Conservation (phyloP, 441 rosid species). For the Gossypium schwendimanii region DNA sequence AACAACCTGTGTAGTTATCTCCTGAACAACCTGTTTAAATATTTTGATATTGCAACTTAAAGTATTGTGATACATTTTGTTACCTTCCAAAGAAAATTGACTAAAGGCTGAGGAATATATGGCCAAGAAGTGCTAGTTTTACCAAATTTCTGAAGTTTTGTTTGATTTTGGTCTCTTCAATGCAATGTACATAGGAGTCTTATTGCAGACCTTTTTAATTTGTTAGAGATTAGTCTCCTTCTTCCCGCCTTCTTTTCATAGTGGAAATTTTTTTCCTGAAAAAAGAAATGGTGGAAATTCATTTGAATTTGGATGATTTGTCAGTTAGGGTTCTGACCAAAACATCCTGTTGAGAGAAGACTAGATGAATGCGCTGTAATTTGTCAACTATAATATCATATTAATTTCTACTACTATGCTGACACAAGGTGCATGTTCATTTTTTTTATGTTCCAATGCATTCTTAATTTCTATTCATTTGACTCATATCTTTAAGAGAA, state of each 20-base stretch:
- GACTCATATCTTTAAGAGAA: background rate
- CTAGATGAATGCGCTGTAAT: background rate
- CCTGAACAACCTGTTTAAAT: background rate
- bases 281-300: background rate
- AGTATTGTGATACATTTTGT: background rate
- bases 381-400: background rate
- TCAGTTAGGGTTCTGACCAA: background rate
- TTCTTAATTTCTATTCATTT: background rate
- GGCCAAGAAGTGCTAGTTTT: background rate
- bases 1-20: background rate
- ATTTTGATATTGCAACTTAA: background rate
- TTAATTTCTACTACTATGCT: background rate
- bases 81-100: background rate
- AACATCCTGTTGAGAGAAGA: background rate
- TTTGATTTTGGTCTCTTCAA: background rate
- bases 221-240: background rate
- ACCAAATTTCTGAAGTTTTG: background rate
- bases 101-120: background rate
- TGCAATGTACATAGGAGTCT: background rate
- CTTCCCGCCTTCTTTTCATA: background rate
- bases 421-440: background rate
- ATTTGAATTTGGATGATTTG: background rate
- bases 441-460: background rate
- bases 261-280: too few species aligned
- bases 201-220: background rate